Conservation (phyloP, 306 rosid species). For the Dicorynia guianensis region DNA sequence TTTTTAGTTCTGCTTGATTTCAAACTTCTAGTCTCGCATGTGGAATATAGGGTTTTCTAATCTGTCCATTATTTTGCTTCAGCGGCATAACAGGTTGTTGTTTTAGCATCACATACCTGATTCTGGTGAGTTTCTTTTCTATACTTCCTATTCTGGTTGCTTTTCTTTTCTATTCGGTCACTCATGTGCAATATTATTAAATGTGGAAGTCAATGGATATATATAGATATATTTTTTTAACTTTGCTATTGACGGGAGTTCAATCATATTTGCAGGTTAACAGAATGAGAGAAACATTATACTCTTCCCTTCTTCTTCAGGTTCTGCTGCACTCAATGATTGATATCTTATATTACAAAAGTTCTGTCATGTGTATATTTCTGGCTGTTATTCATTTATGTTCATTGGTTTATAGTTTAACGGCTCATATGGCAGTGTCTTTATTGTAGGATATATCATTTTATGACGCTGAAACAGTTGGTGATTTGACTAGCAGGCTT, state of each 20-base stretch:
- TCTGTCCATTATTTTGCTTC: slow-evolving; percentile 55
- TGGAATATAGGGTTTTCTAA: slow-evolving; percentile 43
- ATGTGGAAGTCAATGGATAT: background rate
- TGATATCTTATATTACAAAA: background rate
- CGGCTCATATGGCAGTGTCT: slow-evolving; percentile 55
- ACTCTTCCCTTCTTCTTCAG: slow-evolving; percentile 91
- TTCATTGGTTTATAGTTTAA: slow-evolving; percentile 40
- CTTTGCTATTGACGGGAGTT: slow-evolving; percentile 31
- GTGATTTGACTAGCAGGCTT: slow-evolving; percentile 98
- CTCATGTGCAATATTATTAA: background rate
- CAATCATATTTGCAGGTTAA: slow-evolving; percentile 72
- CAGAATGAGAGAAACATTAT: slow-evolving; percentile 93
- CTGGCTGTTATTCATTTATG: slow-evolving; percentile 33
- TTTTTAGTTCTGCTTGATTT: slow-evolving; percentile 33
- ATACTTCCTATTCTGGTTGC: background rate
- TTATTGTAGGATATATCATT: slow-evolving; percentile 91
- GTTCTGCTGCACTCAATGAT: slow-evolving; percentile 52
- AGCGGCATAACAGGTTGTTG: slow-evolving; percentile 95
- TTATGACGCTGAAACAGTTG: slow-evolving; percentile 95
- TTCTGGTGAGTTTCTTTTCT: slow-evolving; percentile 70
- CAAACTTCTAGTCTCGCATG: slow-evolving; percentile 10
- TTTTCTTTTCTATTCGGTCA: background rate
- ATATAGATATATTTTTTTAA: background rate
- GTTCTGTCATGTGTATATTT: background rate
- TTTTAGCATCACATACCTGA: slow-evolving; percentile 94